Evolutionary conservation across 192 early-diverging fungal species (phyloP).

Genomic region (Entomortierella beljakovae): DNA sequence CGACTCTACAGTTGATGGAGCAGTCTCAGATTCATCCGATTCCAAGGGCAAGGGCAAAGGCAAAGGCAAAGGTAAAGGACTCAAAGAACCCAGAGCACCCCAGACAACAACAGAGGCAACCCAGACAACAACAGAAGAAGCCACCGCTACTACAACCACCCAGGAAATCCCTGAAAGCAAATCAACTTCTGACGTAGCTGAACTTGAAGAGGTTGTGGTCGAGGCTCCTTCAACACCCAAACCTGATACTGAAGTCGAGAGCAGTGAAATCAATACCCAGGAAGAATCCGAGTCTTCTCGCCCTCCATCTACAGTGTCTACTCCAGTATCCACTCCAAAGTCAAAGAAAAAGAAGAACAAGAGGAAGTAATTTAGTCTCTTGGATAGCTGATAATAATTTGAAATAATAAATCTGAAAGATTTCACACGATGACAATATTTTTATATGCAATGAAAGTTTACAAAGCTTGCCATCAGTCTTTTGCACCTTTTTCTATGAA

Average conservation of each 20-base stretch:
- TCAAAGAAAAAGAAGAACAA: constrained; percentile 48
- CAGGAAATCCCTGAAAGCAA: neutral
- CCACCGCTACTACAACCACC: neutral
- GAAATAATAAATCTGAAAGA: constrained; percentile 1
- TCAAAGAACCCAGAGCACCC: constrained; percentile 14
- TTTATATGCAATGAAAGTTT: too few relatives aligned
- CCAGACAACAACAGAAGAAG: neutral
- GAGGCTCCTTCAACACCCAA: neutral
- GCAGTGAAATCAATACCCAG: neutral
- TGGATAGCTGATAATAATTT: too few relatives aligned
- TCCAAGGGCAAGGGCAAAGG: constrained; percentile 29
- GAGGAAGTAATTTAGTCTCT: constrained; percentile 17
- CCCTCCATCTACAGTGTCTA: neutral
- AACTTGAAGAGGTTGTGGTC: constrained; percentile 20
- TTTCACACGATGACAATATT: too few relatives aligned
- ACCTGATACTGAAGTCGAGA: neutral
- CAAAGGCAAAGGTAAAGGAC: constrained; percentile 35
- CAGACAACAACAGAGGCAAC: neutral
- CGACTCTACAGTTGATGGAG: constrained; percentile 26
- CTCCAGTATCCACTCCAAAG: constrained; percentile 8
- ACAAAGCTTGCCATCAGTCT: too few relatives aligned
- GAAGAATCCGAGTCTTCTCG: neutral
- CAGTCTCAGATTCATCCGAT: constrained; percentile 20
- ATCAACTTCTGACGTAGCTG: constrained; percentile 14
- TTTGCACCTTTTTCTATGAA: too few relatives aligned